Conservation (phyloP, 2,329 filamentous ascomycete species). For the Aspergillus hiratsukae region DNA sequence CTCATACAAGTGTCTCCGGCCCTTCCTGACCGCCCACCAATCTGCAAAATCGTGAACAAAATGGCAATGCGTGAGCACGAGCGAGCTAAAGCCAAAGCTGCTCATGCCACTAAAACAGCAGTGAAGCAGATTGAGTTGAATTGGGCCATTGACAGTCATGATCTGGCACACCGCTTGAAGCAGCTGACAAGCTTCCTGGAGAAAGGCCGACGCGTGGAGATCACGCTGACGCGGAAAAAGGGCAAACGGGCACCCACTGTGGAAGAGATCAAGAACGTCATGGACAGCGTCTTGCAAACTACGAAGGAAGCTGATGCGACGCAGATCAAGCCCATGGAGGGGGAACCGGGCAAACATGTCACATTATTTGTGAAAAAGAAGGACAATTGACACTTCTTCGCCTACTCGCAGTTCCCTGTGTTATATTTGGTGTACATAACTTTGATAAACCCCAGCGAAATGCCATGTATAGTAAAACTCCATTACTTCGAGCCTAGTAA, state of each 20-base stretch:
- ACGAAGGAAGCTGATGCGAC: slow-evolving; percentile 40
- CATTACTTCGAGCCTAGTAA: not conserved
- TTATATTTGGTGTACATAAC: slow-evolving; percentile 12
- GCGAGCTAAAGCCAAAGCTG: slow-evolving; percentile 34
- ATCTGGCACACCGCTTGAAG: slow-evolving; percentile 67
- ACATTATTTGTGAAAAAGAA: slow-evolving; percentile 36
- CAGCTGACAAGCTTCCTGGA: slow-evolving; percentile 64
- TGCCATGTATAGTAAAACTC: not conserved
- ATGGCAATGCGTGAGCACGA: slow-evolving; percentile 46
- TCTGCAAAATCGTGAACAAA: slow-evolving; percentile 69
- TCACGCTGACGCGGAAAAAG: slow-evolving; percentile 66
- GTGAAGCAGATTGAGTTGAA: slow-evolving; percentile 81
- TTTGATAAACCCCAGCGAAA: not conserved
- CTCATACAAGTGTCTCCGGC: slow-evolving; percentile 47
- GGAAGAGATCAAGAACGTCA: slow-evolving; percentile 58
- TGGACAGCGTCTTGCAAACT: slow-evolving; percentile 48
- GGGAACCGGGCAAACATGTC: slow-evolving; percentile 35
- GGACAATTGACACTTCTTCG: slow-evolving; percentile 6
- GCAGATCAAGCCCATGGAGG: slow-evolving; percentile 41
- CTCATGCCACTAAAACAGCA: slow-evolving; percentile 38
- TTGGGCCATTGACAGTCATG: slow-evolving; percentile 76
- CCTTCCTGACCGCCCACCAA: slow-evolving; percentile 42
- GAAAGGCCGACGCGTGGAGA: slow-evolving; percentile 71
- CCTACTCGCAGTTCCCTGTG: not conserved
- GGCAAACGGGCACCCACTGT: slow-evolving; percentile 55